Percentiles rank a stretch among this genome's conserved stretches.
These are phyloP conservation scores for Cruciata laevipes DNA, from an alignment of 257 asterid species.

Conservation along the genomic window DNA sequence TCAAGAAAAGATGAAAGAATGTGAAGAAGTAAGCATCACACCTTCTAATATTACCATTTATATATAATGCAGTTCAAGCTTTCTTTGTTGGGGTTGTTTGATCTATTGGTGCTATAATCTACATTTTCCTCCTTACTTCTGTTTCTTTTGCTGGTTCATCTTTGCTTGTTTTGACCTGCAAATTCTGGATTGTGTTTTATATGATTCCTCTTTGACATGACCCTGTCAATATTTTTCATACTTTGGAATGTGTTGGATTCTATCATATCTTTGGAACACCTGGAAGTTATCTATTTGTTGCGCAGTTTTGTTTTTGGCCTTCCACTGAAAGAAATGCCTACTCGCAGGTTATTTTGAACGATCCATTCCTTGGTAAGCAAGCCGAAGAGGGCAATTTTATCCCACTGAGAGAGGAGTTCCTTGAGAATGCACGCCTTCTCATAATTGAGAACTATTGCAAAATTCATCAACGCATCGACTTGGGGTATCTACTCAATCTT, in stretches of 20 bases:
- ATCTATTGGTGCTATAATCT: neutral
- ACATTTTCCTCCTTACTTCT: neutral
- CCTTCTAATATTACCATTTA: slow-evolving; percentile 13
- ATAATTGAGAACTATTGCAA: slow-evolving; percentile 91
- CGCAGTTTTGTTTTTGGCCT: neutral
- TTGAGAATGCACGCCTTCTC: slow-evolving; percentile 97
- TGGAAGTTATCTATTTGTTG: neutral
- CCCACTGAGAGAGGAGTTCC: slow-evolving; percentile 90
- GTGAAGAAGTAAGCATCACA: slow-evolving; percentile 74
- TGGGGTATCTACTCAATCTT: slow-evolving; percentile 55
- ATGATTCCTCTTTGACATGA: neutral
- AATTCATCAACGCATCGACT: slow-evolving; percentile 91
- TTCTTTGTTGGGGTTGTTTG: neutral
- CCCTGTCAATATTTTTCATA: neutral
- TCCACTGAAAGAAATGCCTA: neutral
- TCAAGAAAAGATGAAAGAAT: slow-evolving; percentile 90
- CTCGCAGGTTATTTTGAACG: slow-evolving; percentile 71
- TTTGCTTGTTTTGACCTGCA: neutral
- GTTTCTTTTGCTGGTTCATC: neutral
- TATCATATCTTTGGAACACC: neutral
- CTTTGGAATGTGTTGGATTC: neutral
- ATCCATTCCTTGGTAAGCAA: slow-evolving; percentile 91
- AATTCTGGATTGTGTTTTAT: neutral
- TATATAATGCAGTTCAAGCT: neutral
- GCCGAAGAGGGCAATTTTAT: slow-evolving; percentile 81